Base-by-base conservation (phyloP, 148 eudicot genomes). In the Silene uniflora region DNA sequence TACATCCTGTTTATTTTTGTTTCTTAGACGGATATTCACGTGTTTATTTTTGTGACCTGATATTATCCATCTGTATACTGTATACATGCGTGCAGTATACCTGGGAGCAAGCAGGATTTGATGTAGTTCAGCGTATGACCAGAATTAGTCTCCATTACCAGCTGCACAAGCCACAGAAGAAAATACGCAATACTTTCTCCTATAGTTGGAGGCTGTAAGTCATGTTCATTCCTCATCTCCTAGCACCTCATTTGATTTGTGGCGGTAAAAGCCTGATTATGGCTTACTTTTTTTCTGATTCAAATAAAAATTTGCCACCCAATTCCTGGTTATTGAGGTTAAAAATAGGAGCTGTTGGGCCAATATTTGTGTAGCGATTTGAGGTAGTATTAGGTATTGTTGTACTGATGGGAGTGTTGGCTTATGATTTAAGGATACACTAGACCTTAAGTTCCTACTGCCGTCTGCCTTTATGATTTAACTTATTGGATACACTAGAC, bases 171-270 rank as follows among this genome's bases (percentile, higher is more conserved):
- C 91, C 84, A 63, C 83, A 88, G 77, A 90, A 77, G 78, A 91
- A 89, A 84, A 76, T 95, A 71, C 96, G 91, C 70, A 86, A 87
- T 60, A 97, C 98, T 59, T 95, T 95, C 79, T 92, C 97, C 4
- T 95, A 95, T 78, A 90, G 93, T 86, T 95, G 98, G 98, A 88
- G 98, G 81, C 90, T 95, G 98, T 92, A 88, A 89, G 93, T 84
- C 74, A 52, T 55, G 27, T 46, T 60, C 35, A 62, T 25, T 39
- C 27, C 21, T 6, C 23, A 6, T 49, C 10, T 23, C 21, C 35
- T 35, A 16, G 21, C 55, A 19, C 29, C 25, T 69, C 27, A 10
- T 23, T 16, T 10, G 52, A 49, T 62, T 14, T 7, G 32, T 54
- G 47, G 19, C 68, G 3, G 7, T 10, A 60, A 29, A 74, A 74